Base-by-base conservation (phyloP, 1,284 basidiomycete species). In the Leccinum ponderosum region DNA sequence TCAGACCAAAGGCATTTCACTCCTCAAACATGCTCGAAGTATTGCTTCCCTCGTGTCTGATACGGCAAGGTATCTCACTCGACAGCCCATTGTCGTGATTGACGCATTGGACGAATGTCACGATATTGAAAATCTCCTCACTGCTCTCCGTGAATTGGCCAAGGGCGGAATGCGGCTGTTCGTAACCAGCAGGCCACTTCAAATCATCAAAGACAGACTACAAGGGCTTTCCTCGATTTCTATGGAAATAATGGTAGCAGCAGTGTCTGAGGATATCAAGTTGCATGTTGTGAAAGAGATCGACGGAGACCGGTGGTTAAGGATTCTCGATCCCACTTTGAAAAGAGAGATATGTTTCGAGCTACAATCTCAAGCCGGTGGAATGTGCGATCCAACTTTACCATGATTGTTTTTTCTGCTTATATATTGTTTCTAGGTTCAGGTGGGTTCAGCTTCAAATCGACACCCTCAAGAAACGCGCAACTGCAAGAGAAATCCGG, bases 401-500 rank as follows among this genome's bases (percentile, higher is more conserved):
- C 6, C n/a, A 6, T 17, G 39, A 17, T 42, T 42, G 39, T 42
- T 42, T 4, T 3, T 42, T 17, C 8, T 17, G 9, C 39, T 42
- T 17, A 42, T 17, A 42, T 9, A 17, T 17, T 5, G 0, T 42
- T 42, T 17, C n/a, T 25, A 50, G 53, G 62, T 63, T 63, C 25
- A 52, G 55, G 5, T 62, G 61, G 61, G 52, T 62, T 12, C 55
- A 62, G 22, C 54, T 55, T 51, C 62, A 63, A 55, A 56, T 63
- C 4, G 48, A 63, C 39, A 22, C 61, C 20, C 61, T 63, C 17
- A 63, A 63, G 11, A 9, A 17, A 47, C 53, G 62, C 3, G 14
- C 53, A 20, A 63, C 53, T 15, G 11, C 35, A 29, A 15, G 56
- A 55, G 53, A 39, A 25, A 50, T 63, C 3, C 47, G 17, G 6